Base-by-base conservation (phyloP, 2,329 filamentous ascomycete genomes). In the Microdochium trichocladiopsis region DNA sequence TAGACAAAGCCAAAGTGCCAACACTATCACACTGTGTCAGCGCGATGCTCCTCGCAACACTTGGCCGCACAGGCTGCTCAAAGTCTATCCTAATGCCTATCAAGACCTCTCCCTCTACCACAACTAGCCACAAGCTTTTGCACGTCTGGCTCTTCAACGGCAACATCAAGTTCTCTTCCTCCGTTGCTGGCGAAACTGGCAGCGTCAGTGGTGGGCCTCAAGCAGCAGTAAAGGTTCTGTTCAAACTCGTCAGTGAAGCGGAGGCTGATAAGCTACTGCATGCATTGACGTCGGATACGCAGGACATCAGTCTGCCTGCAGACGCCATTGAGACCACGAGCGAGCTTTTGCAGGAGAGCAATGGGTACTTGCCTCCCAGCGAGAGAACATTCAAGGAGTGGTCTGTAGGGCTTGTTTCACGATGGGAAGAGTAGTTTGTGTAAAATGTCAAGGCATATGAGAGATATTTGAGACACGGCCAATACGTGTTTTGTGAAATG, bases 351-450 rank as follows among this genome's bases (percentile, higher is more conserved):
- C 62, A 69, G 11, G 61, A 61, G 8, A 83, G 78, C 57, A 79
- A 74, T 33, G 43, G 55, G 2, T 61, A 82, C 16, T 63, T 90
- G 9, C 86, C 86, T 1, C 62, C 58, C 0, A 70, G 70, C 9
- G 80, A 85, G 54, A 73, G 81, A 52, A 69, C 60, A 25, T 87
- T 88, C 57, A 74, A 80, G 61, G 79, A 77, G n/a, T 90, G 86
- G 86, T 75, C 76, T 24, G 82, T 90, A 4, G 84, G 83, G 2
- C 63, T 90, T 18, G 61, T 90, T 54, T 74, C 78, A 56, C 71
- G 77, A 54, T 84, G 78, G 67, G 66, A 71, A n/a, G 47, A 45
- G 21, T 45, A 22, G 18, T 18, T 6, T 14, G 5, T 41, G 8
- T 16, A 18, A 45, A n/a, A n/a, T n/a, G n/a, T n/a, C n/a, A n/a